Percentiles rank a stretch among this genome's conserved stretches.
These are phyloP conservation scores for Telfairia occidentalis DNA, from an alignment of 331 rosid genomes.

Conservation along the genomic window DNA sequence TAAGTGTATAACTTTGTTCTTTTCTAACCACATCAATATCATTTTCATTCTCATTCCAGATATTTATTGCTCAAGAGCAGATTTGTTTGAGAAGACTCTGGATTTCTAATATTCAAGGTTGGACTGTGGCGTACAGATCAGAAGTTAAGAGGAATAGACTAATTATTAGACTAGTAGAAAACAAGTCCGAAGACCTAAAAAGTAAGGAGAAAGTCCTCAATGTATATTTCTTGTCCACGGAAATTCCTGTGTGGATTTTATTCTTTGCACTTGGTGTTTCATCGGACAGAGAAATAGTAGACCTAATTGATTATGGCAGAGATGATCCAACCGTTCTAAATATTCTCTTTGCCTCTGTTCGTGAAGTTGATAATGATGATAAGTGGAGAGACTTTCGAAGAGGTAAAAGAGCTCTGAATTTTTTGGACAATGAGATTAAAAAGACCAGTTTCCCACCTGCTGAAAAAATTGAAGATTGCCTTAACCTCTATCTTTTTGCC, in stretches of 20 bases:
- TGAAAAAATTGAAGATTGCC: constrained; percentile 64
- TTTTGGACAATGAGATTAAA: constrained; percentile 37
- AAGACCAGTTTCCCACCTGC: constrained; percentile 57
- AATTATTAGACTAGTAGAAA: constrained; percentile 42
- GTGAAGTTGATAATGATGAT: constrained; percentile 58
- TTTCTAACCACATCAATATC: constrained; percentile 7
- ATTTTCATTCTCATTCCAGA: constrained; percentile 37
- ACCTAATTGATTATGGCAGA: constrained; percentile 46
- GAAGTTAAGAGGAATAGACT: constrained; percentile 67
- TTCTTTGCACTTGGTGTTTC: constrained; percentile 74
- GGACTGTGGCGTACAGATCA: constrained; percentile 61
- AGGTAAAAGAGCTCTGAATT: constrained; percentile 28
- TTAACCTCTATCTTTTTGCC: constrained; percentile 45
- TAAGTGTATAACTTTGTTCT: neutral
- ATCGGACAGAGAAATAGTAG: constrained; percentile 66
- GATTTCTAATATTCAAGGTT: constrained; percentile 43
- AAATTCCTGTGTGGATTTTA: constrained; percentile 74
- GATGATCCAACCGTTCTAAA: constrained; percentile 50
- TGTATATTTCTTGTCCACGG: constrained; percentile 61
- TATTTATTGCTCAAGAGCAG: constrained; percentile 91
- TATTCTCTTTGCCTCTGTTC: constrained; percentile 64
- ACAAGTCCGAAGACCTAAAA: constrained; percentile 34
- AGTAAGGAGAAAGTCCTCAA: constrained; percentile 57
- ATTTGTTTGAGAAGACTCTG: constrained; percentile 61
- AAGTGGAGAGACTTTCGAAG: constrained; percentile 39